Evolutionary conservation across 208 protist genomes (phyloP).

Genomic region (Trichomonas tenax): DNA sequence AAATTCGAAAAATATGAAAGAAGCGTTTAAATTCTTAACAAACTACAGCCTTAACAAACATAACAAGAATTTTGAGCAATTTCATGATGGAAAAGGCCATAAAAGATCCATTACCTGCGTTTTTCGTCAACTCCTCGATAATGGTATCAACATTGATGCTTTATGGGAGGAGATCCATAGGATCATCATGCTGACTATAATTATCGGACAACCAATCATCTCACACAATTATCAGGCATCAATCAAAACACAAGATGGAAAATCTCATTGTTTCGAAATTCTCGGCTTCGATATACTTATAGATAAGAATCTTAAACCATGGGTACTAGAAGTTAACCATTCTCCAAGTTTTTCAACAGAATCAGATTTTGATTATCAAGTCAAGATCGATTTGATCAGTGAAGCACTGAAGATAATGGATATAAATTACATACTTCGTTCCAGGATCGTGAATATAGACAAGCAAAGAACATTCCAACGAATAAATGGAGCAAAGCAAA

Average conservation of each 20-base stretch:
- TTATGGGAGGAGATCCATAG: background rate
- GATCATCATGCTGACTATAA: background rate
- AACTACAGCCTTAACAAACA: slow-evolving; percentile 45
- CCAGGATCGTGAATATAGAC: too few species aligned
- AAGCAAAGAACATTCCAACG: background rate
- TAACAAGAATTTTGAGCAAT: background rate
- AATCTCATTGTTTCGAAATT: slow-evolving; percentile 31
- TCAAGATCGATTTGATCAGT: slow-evolving; percentile 25
- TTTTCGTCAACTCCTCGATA: background rate
- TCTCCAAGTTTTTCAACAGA: slow-evolving; percentile 25
- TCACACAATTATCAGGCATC: background rate
- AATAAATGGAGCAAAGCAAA: background rate
- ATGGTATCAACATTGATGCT: background rate
- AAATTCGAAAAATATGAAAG: slow-evolving; percentile 7
- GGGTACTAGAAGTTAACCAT: slow-evolving; percentile 36
- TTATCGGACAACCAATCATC: background rate
- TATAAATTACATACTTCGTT: background rate
- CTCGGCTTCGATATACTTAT: slow-evolving; percentile 38
- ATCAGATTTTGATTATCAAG: slow-evolving; percentile 28
- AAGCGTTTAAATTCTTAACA: slow-evolving; percentile 35
- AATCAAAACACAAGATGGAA: background rate
- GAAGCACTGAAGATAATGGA: slow-evolving; percentile 29
- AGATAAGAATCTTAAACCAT: slow-evolving; percentile 29
- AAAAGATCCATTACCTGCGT: slow-evolving; percentile 15
- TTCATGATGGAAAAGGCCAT: background rate